Evolutionary conservation across 495 filamentous ascomycete genomes (phyloP).

Genomic region (Acidiella bohemica): DNA sequence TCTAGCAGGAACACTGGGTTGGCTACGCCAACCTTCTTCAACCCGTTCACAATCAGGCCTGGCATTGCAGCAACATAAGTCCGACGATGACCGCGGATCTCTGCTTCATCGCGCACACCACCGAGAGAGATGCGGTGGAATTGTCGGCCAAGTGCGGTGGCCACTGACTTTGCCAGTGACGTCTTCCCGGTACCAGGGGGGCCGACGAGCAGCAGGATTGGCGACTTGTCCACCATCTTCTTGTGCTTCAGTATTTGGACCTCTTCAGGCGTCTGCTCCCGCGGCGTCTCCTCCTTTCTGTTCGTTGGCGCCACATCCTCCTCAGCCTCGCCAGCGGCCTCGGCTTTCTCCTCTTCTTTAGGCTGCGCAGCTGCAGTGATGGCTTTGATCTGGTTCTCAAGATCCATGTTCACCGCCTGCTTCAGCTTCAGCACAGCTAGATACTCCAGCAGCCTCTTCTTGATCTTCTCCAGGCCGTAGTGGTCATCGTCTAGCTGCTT

Average conservation of each 20-base stretch:
- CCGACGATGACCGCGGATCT: conserved; percentile 87
- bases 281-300: conserved; percentile 39
- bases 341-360: conserved; percentile 12
- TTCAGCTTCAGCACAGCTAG: conserved; percentile 90
- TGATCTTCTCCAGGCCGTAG: conserved; percentile 92
- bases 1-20: conserved; percentile 96
- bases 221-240: conserved; percentile 79
- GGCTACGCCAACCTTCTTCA: conserved; percentile 91
- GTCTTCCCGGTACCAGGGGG: conserved; percentile 97
- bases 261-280: conserved; percentile 25
- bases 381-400: conserved; percentile 55
- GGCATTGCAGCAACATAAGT: conserved; percentile 99
- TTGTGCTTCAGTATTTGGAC: conserved; percentile 57
- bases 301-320: conserved; percentile 20
- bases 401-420: conserved; percentile 67
- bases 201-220: conserved; percentile 85
- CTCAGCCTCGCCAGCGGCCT: conserved; percentile 21
- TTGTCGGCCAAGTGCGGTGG: conserved; percentile 79
- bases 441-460: conserved; percentile 91
- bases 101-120: conserved; percentile 90
- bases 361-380: conserved; percentile 13
- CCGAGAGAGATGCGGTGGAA: conserved; percentile 97
- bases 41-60: conserved; percentile 79
- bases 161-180: conserved; percentile 84
- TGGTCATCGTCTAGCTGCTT: conserved; percentile 94